Conservation (phyloP, 805 yeast species). For the Crinitomyces ghanaensis region DNA sequence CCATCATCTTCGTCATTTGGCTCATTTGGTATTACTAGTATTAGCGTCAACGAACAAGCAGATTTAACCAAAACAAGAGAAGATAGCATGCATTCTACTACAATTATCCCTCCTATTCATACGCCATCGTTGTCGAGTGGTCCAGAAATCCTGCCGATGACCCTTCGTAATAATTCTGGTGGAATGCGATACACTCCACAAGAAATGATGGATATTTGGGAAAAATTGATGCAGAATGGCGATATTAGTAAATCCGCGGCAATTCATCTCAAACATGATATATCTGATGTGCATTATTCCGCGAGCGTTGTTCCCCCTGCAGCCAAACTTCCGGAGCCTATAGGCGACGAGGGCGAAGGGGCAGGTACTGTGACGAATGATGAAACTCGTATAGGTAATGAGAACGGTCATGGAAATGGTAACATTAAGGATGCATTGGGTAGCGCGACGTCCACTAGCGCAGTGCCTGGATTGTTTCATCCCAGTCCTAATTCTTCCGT, state of each 20-base stretch:
- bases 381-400: too few relatives aligned
- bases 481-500: not conserved
- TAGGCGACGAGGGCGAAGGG: not conserved
- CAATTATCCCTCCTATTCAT: not conserved
- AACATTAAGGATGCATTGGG: not conserved
- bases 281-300: not conserved
- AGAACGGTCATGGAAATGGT: not conserved
- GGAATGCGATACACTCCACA: constrained; percentile 38
- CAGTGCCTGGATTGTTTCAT: too few relatives aligned
- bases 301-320: not conserved
- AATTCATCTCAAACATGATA: not conserved
- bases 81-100: not conserved
- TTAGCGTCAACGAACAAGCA: not conserved
- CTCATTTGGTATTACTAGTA: not conserved
- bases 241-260: not conserved
- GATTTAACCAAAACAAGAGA: not conserved
- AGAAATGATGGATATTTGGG: constrained; percentile 45
- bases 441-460: not conserved
- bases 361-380: too few relatives aligned
- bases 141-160: not conserved
- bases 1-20: not conserved
- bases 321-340: not conserved
- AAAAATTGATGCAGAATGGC: constrained; percentile 26
- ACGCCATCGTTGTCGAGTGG: constrained; percentile 1
- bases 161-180: constrained; percentile 23